A percentile compares a stretch with the other conserved stretches of the same genome.
phyloP scores from a whole-genome alignment of 2,329 filamentous ascomycete genomes.

The Aspergillus ustus region DNA sequence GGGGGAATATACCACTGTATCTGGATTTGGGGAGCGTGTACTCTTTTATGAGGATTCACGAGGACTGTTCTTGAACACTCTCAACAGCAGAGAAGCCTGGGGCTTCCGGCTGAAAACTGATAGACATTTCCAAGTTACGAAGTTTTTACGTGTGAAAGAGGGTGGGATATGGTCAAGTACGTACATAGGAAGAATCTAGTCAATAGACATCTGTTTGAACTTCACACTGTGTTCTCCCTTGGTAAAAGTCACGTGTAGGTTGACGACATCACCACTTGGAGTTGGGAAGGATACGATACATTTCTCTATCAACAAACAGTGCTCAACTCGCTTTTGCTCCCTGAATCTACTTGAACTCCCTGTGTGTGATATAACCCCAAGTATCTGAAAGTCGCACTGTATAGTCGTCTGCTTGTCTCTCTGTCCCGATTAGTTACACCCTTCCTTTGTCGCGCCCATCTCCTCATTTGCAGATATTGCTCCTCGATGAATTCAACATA shows the following conservation, averaged over 20 bases:
- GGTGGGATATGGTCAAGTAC: constrained; percentile 1
- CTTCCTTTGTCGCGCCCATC: not conserved
- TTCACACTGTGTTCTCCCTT: not conserved
- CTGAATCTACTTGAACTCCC: not conserved
- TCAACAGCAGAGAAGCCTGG: constrained; percentile 8
- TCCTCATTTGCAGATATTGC: not conserved
- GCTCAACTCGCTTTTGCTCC: not conserved
- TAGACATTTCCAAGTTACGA: constrained; percentile 17
- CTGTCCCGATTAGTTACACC: not conserved
- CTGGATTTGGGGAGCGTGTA: constrained; percentile 17
- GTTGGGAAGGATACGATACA: not conserved
- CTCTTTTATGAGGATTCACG: constrained; percentile 11
- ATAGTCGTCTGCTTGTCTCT: not conserved
- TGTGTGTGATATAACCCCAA: not conserved
- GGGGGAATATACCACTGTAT: constrained; percentile 18
- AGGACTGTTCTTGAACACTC: constrained; percentile 1
- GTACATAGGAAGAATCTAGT: constrained; percentile 13
- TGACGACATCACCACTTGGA: not conserved
- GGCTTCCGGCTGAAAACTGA: constrained; percentile 14
- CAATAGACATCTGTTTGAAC: constrained; percentile 1
- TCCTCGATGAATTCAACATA: not conserved
- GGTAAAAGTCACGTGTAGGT: not conserved
- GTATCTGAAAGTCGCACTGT: not conserved
- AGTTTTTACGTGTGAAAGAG: constrained; percentile 11
- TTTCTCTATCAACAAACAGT: not conserved